phyloP scores from a whole-genome alignment of 75 land plant genomes.

The Pinus tabuliformis region DNA sequence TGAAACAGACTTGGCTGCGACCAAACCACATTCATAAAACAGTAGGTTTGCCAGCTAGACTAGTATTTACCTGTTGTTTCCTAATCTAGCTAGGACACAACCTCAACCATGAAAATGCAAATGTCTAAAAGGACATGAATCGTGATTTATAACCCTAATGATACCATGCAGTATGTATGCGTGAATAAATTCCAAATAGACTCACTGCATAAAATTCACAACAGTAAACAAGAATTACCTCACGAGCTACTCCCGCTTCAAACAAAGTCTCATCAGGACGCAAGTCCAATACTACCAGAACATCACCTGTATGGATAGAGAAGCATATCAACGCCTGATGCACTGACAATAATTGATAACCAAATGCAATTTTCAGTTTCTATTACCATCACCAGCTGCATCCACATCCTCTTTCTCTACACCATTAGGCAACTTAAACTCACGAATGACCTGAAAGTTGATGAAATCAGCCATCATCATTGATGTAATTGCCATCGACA shows the following conservation, averaged over 20 bases:
- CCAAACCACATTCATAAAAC: too few species aligned
- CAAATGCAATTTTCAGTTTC: not conserved
- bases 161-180: too few species aligned
- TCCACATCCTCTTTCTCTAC: conserved; percentile 73
- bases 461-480: not conserved
- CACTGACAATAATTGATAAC: not conserved
- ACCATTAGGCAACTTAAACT: conserved; percentile 79
- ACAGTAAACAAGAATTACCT: conserved; percentile 41
- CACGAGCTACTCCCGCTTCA: conserved; percentile 95
- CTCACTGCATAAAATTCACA: not conserved
- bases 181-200: too few species aligned
- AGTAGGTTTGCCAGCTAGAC: too few species aligned
- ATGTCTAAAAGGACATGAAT: too few species aligned
- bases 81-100: too few species aligned
- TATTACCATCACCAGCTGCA: conserved; percentile 94
- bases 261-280: conserved; percentile 83
- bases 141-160: too few species aligned
- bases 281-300: conserved; percentile 86
- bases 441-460: conserved; percentile 60
- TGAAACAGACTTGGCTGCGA: too few species aligned
- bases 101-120: too few species aligned
- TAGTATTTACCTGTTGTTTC: too few species aligned
- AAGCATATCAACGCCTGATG: not conserved
- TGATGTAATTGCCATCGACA: not conserved
- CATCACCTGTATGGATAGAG: conserved; percentile 67